Evolutionary conservation across 2,329 filamentous ascomycete genomes (phyloP).

Genomic region (Dendrostoma leiphaemia): DNA sequence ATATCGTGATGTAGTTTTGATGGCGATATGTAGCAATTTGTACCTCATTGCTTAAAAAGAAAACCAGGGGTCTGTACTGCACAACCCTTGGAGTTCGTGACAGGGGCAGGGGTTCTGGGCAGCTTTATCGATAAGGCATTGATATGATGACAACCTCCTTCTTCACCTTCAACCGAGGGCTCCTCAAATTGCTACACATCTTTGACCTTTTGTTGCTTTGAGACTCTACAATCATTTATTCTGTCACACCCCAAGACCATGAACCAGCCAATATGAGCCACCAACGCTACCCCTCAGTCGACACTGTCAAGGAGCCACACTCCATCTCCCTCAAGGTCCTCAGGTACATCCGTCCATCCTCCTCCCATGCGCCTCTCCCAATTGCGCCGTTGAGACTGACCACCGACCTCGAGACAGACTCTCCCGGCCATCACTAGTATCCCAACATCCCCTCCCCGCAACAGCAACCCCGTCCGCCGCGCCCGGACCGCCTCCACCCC

Average conservation of each 20-base stretch:
- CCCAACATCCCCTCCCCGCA: constrained; percentile 63
- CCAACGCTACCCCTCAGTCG: constrained; percentile 55
- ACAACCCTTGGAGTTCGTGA: no score
- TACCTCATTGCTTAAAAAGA: no score
- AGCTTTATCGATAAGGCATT: constrained; percentile 7
- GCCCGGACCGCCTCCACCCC: constrained; percentile 40
- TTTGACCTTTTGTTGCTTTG: no score
- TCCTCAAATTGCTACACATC: no score
- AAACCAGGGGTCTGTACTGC: no score
- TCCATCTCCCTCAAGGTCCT: constrained; percentile 76
- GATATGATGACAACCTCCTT: background rate
- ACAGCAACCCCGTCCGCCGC: constrained; percentile 31
- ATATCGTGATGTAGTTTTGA: no score
- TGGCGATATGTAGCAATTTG: no score
- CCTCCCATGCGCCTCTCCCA: background rate
- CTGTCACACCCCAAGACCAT: background rate
- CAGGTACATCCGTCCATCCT: constrained; percentile 44
- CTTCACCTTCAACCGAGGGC: background rate
- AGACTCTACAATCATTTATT: background rate
- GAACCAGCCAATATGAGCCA: constrained; percentile 47
- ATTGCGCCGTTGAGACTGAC: constrained; percentile 10
- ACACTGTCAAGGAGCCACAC: constrained; percentile 70
- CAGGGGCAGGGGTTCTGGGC: background rate
- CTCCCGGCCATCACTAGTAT: constrained; percentile 74
- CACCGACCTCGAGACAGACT: constrained; percentile 52